Evolutionary conservation across 129 eudicot genomes (phyloP).

Genomic region (Deinandra increscens): DNA sequence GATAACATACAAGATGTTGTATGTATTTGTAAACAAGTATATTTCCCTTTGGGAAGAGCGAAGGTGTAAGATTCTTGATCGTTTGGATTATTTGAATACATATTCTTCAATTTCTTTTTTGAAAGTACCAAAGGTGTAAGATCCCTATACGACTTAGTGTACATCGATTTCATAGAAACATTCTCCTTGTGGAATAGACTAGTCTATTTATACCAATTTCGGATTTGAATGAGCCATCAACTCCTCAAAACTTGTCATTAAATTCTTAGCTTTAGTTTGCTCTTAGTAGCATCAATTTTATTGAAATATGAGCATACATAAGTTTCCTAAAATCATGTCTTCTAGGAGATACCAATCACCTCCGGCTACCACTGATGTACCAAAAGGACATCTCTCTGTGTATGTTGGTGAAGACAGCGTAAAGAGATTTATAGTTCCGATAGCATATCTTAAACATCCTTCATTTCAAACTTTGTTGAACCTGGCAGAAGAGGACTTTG

Average conservation of each 20-base stretch:
- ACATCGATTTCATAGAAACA: neutral
- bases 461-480: conserved; percentile 6
- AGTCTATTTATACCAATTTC: conserved; percentile 20
- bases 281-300: neutral
- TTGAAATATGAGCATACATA: conserved; percentile 1
- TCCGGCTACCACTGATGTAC: neutral
- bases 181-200: neutral
- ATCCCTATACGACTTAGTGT: neutral
- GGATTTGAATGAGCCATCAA: neutral
- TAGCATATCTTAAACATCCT: conserved; percentile 25
- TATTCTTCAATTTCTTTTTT: too few relatives aligned
- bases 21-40: neutral
- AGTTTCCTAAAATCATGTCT: conserved; percentile 12
- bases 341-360: conserved; percentile 2
- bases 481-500: conserved; percentile 17
- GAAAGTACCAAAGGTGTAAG: neutral
- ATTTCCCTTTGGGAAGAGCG: neutral
- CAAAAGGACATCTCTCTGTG: conserved; percentile 12
- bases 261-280: neutral
- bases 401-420: conserved; percentile 17
- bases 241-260: neutral
- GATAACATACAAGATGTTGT: neutral
- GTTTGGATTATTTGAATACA: neutral
- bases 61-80: neutral
- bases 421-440: conserved; percentile 27